A percentile compares a stretch with the other conserved stretches of the same genome.
Conservation (phyloP, 2,329 filamentous ascomycete genomes). For the Fusarium sp. region DNA sequence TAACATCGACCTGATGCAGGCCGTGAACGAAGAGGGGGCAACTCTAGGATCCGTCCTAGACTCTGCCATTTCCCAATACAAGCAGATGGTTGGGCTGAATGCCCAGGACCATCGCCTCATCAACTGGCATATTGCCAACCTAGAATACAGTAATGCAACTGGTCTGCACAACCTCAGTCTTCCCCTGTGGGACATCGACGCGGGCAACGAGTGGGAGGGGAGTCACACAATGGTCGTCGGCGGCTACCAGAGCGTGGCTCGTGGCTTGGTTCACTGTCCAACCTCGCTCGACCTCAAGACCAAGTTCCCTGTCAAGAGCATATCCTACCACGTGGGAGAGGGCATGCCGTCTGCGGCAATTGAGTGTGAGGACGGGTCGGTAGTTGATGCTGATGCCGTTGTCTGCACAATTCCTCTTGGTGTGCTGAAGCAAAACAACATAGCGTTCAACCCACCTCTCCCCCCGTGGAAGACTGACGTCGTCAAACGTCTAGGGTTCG, state of each 20-base stretch:
- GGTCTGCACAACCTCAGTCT: constrained; percentile 88
- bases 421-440: constrained; percentile 81
- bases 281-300: constrained; percentile 78
- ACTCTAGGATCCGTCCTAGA: constrained; percentile 93
- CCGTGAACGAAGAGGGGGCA: constrained; percentile 69
- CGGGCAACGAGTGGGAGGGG: constrained; percentile 96
- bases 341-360: constrained; percentile 63
- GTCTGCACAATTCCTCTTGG: constrained; percentile 90
- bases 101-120: constrained; percentile 87
- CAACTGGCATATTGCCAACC: constrained; percentile 98
- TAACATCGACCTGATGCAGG: constrained; percentile 73
- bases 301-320: constrained; percentile 73
- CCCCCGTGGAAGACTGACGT: constrained; percentile 84
- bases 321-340: constrained; percentile 66
- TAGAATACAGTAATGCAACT: constrained; percentile 96
- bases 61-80: constrained; percentile 87
- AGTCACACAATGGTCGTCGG: constrained; percentile 92
- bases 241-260: constrained; percentile 92
- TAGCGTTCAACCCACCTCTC: constrained; percentile 90
- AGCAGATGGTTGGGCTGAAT: constrained; percentile 79
- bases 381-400: constrained; percentile 85
- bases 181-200: constrained; percentile 94
- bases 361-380: constrained; percentile 78
- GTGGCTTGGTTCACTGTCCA: constrained; percentile 81
- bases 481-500: constrained; percentile 86